Evolutionary conservation across 2,329 filamentous ascomycete genomes (phyloP), one percentile per base, ranked within the genome.

Genomic region (Emergomyces orientalis): DNA sequence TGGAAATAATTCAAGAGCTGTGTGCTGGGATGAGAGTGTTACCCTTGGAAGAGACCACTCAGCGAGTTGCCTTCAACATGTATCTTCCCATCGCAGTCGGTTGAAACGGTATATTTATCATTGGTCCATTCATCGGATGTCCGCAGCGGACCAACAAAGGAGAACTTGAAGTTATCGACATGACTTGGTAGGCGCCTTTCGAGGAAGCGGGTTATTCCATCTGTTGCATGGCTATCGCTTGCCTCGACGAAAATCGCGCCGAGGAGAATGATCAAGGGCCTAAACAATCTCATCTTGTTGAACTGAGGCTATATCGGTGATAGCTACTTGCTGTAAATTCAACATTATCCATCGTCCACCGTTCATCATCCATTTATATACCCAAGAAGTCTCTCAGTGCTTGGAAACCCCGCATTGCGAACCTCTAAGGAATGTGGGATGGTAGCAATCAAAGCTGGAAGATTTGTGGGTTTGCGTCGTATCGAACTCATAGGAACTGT

Each of bases 11-110:
- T 47, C 19, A 47, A 45, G 19, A 0, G 43, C n/a, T 11, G 19
- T 47, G 43, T n/a, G 43, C 7, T 47, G 22, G 43, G 2, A 76
- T 51, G n/a, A n/a, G n/a, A n/a, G n/a, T n/a, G 67, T 51, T 68
- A 76, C 74, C 74, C 74, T 7, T 68, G 69, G 2, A 72, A 68
- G 22, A 76, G 62, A 4, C 74, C 74, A 64, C 72, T 75, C 25
- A 72, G 49, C 1, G 74, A 68, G 62, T 69, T 75, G 2, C 74
- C 74, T 63, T 73, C 65, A 13, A 77, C 69, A 2, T 69, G 62
- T 45, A 76, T 69, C 19, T 67, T 74, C 17, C 73, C 71, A 62
- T 69, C 64, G 6, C 43, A 55, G 11, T 55, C 56, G 45, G 61
- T 66, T 19, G 63, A 60, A 4, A 72, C 71, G 11, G 59, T 57